A percentile compares a stretch with the other conserved stretches of the same genome.
Conservation (phyloP, 768 basidiomycete species). For the Mycena sanguinolenta region DNA sequence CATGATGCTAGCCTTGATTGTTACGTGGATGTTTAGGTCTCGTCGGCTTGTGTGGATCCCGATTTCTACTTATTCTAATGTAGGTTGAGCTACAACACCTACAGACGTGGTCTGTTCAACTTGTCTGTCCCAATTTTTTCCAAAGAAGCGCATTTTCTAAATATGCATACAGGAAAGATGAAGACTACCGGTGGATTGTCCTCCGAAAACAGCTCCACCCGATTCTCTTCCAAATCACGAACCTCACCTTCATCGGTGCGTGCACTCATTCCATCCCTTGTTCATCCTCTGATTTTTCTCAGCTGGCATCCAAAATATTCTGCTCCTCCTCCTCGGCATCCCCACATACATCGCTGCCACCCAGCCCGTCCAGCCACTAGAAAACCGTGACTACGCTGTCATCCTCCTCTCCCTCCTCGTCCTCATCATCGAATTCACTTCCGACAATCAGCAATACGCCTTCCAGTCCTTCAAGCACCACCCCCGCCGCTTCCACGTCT, state of each 20-base stretch:
- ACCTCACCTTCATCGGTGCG: conserved; percentile 78
- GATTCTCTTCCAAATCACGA: conserved; percentile 71
- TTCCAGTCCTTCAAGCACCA: conserved; percentile 85
- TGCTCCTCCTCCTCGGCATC: conserved; percentile 79
- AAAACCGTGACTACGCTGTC: conserved; percentile 73
- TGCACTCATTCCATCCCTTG: conserved; percentile 1
- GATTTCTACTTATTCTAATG: conserved; percentile 26
- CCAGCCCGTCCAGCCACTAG: conserved; percentile 65
- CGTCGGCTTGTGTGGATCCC: conserved; percentile 18
- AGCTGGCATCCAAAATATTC: conserved; percentile 84
- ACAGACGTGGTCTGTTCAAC: conserved; percentile 84
- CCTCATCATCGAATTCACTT: conserved; percentile 80
- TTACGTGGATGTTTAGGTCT: conserved; percentile 76
- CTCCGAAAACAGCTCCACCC: conserved; percentile 71
- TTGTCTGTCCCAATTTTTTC: conserved; percentile 58
- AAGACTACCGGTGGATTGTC: conserved; percentile 94
- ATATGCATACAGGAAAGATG: conserved; percentile 67
- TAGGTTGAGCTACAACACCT: conserved; percentile 82
- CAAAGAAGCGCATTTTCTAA: background rate
- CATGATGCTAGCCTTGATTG: conserved; percentile 79
- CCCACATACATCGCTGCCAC: conserved; percentile 71
- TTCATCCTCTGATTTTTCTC: background rate
- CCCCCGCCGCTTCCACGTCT: conserved; percentile 55
- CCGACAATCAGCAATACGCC: conserved; percentile 94
- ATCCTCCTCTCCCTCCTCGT: conserved; percentile 68